Percentiles rank a stretch among this genome's conserved stretches.
Evolutionary conservation across 2,329 filamentous ascomycete genomes (phyloP).

Genomic region (Huntiella savannae): DNA sequence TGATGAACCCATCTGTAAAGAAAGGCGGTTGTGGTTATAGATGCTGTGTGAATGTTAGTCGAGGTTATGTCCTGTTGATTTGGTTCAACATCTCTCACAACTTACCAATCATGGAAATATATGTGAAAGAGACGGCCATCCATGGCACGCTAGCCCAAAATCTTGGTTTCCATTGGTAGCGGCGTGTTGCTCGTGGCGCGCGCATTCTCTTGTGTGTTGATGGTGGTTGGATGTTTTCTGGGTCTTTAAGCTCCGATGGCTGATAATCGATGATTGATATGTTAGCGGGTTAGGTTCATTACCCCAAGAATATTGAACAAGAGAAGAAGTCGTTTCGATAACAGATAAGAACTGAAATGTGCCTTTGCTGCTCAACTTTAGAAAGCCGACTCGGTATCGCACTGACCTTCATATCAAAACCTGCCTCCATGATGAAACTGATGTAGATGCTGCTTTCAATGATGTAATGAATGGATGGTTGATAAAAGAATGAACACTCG

Average conservation of each 20-base stretch:
- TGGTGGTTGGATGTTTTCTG: not conserved
- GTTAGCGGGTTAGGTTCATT: not conserved
- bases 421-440: not conserved
- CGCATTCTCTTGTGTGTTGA: not conserved
- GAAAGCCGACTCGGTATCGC: not conserved
- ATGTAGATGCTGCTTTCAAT: not conserved
- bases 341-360: not conserved
- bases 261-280: not conserved
- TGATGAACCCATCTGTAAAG: constrained; percentile 9
- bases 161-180: constrained; percentile 8
- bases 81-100: too few species aligned
- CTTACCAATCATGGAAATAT: constrained; percentile 8
- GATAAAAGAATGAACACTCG: not conserved
- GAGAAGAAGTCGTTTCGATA: not conserved
- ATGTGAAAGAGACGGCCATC: constrained; percentile 8
- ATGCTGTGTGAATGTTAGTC: not conserved
- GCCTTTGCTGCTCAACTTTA: not conserved
- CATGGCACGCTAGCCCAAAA: constrained; percentile 11
- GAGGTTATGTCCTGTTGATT: too few species aligned
- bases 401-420: constrained; percentile 5
- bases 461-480: not conserved
- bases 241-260: not conserved
- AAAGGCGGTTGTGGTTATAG: constrained; percentile 7
- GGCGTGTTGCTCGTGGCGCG: constrained; percentile 5
- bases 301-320: not conserved